phyloP scores from a whole-genome alignment of 1,284 basidiomycete genomes.

The Ceratobasidium sp. region DNA sequence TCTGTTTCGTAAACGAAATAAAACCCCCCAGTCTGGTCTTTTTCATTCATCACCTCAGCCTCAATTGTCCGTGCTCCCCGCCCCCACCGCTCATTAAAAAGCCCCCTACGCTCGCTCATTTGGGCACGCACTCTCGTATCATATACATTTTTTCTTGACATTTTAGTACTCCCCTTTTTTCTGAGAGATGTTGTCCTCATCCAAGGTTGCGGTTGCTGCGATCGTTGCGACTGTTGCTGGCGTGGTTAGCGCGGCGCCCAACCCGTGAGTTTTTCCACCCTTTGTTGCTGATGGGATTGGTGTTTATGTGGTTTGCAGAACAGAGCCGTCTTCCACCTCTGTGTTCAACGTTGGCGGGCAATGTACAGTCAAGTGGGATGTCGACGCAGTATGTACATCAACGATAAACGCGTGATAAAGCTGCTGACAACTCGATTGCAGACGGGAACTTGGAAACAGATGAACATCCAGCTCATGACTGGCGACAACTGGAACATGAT shows the following conservation, averaged over 20 bases:
- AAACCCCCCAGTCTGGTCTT: constrained; percentile 15
- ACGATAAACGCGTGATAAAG: not conserved
- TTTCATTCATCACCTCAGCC: constrained; percentile 9
- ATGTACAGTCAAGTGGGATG: constrained; percentile 47
- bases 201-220: constrained; percentile 14
- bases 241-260: constrained; percentile 30
- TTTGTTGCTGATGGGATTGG: not conserved
- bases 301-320: constrained; percentile 25
- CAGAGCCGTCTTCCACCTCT: constrained; percentile 40
- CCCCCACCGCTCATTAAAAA: constrained; percentile 31
- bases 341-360: constrained; percentile 35
- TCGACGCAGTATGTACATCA: constrained; percentile 42
- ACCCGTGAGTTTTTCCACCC: constrained; percentile 26
- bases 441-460: constrained; percentile 46
- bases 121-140: not conserved
- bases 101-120: not conserved
- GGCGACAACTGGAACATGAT: constrained; percentile 50
- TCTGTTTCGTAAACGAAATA: not conserved
- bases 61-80: not conserved
- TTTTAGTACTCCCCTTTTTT: not conserved
- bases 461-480: constrained; percentile 50
- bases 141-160: not conserved
- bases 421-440: too few relatives aligned
- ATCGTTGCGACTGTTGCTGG: constrained; percentile 25
- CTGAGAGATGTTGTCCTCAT: not conserved